A percentile compares a stretch with the other conserved stretches of the same genome.
phyloP scores from a whole-genome alignment of 1,284 basidiomycete species.

The Naganishia cerealis region DNA sequence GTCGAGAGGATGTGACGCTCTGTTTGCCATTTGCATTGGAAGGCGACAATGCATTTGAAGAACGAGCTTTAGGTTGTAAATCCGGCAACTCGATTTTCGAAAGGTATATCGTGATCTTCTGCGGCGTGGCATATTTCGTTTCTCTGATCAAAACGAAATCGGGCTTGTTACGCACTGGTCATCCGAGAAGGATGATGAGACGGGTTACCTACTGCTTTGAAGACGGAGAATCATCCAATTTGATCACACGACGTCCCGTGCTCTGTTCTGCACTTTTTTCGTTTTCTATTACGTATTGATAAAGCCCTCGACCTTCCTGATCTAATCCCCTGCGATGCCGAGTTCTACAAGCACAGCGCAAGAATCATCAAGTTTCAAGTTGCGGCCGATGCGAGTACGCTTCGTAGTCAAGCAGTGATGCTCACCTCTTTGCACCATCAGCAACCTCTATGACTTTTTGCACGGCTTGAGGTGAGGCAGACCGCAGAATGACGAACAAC shows the following conservation, averaged over 20 bases:
- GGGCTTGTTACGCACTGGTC: not conserved
- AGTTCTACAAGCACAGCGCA: constrained; percentile 35
- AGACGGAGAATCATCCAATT: constrained; percentile 43
- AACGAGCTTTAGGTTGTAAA: constrained; percentile 39
- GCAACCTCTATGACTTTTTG: constrained; percentile 49
- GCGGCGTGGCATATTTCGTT: constrained; percentile 41
- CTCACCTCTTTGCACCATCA: constrained; percentile 47
- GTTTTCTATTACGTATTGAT: constrained; percentile 52
- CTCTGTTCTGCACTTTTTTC: constrained; percentile 34
- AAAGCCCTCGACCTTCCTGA: constrained; percentile 39
- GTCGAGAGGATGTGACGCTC: not conserved
- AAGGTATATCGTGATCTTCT: constrained; percentile 50
- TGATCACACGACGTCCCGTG: constrained; percentile 46
- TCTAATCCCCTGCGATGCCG: constrained; percentile 47
- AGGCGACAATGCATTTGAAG: not conserved
- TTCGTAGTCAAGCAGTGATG: not conserved
- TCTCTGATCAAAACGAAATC: constrained; percentile 5
- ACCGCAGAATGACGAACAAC: constrained; percentile 11
- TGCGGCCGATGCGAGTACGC: too few species aligned
- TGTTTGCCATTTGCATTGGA: not conserved
- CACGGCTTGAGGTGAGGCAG: constrained; percentile 39
- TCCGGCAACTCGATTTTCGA: constrained; percentile 52
- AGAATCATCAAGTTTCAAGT: too few species aligned
- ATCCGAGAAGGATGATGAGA: not conserved
- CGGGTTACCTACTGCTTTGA: constrained; percentile 3